Evolutionary conservation across 208 protist species (phyloP).

Genomic region (Eutreptiella sp.): DNA sequence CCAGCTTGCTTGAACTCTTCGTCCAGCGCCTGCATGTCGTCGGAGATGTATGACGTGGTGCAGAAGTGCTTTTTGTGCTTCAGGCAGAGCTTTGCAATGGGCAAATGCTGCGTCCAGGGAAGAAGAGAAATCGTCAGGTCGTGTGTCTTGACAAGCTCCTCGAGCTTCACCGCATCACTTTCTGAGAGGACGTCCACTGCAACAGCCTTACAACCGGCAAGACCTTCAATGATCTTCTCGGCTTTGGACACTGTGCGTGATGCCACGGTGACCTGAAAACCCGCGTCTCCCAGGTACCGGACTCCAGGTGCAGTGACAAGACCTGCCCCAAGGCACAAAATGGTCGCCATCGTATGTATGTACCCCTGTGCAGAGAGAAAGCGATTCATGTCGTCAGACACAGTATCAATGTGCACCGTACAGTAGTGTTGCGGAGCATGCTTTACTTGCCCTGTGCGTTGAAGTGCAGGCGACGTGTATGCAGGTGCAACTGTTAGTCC

Average conservation of each 20-base stretch:
- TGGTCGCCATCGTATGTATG: too few species aligned
- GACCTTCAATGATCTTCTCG: constrained; percentile 17
- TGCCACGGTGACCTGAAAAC: neutral
- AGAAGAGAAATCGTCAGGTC: constrained; percentile 51
- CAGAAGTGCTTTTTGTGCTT: constrained; percentile 48
- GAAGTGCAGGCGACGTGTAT: too few species aligned
- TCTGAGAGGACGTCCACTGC: constrained; percentile 34
- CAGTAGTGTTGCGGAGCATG: too few species aligned
- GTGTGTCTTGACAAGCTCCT: constrained; percentile 37
- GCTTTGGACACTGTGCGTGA: constrained; percentile 15
- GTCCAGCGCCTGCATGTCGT: constrained; percentile 40
- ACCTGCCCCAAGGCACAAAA: too few species aligned
- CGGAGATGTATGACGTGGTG: constrained; percentile 51
- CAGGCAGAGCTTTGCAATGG: constrained; percentile 48
- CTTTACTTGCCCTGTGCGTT: too few species aligned
- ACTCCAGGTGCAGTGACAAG: too few species aligned
- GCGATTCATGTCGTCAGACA: too few species aligned
- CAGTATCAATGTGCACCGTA: too few species aligned
- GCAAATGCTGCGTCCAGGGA: constrained; percentile 34
- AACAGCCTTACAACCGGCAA: neutral
- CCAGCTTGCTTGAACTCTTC: constrained; percentile 33
- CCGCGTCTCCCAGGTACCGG: neutral
- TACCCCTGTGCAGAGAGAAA: too few species aligned
- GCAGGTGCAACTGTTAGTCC: too few species aligned
- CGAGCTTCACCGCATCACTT: constrained; percentile 33